Evolutionary conservation across 2,329 filamentous ascomycete genomes (phyloP).

Genomic region (Leptoxyphium fumago): DNA sequence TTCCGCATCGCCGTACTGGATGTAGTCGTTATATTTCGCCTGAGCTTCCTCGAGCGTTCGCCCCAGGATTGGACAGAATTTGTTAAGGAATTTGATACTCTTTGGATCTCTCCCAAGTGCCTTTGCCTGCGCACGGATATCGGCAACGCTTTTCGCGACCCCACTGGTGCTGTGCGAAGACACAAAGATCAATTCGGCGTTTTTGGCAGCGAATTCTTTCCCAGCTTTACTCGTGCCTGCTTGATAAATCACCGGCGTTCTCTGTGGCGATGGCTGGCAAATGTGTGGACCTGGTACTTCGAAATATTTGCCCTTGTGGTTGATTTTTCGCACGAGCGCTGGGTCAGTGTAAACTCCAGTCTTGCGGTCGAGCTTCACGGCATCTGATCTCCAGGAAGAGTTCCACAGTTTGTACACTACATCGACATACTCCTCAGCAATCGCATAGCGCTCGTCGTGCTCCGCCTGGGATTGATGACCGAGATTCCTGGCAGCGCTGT

Average conservation of each 20-base stretch:
- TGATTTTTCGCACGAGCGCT: constrained; percentile 45
- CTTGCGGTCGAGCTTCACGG: constrained; percentile 44
- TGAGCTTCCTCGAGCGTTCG: constrained; percentile 50
- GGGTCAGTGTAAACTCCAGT: constrained; percentile 46
- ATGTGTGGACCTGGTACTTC: constrained; percentile 50
- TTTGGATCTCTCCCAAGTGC: constrained; percentile 41
- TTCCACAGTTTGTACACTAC: constrained; percentile 50
- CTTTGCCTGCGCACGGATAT: constrained; percentile 44
- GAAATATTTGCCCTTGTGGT: constrained; percentile 52
- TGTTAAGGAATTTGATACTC: constrained; percentile 52
- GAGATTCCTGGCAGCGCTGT: constrained; percentile 50
- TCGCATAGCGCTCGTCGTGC: constrained; percentile 52
- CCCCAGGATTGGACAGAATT: constrained; percentile 51
- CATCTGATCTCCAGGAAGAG: constrained; percentile 52
- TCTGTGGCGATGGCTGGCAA: constrained; percentile 50
- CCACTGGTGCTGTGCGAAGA: constrained; percentile 49
- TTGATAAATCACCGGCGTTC: constrained; percentile 55
- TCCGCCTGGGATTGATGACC: constrained; percentile 41
- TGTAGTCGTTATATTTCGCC: constrained; percentile 47
- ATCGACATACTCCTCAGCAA: constrained; percentile 49
- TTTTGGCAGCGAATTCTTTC: constrained; percentile 51
- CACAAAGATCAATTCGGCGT: constrained; percentile 59
- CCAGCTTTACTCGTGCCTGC: constrained; percentile 54
- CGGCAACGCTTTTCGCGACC: constrained; percentile 46
- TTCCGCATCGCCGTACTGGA: constrained; percentile 46